Conservation (phyloP, 331 rosid genomes). For the Quercus phellos region DNA sequence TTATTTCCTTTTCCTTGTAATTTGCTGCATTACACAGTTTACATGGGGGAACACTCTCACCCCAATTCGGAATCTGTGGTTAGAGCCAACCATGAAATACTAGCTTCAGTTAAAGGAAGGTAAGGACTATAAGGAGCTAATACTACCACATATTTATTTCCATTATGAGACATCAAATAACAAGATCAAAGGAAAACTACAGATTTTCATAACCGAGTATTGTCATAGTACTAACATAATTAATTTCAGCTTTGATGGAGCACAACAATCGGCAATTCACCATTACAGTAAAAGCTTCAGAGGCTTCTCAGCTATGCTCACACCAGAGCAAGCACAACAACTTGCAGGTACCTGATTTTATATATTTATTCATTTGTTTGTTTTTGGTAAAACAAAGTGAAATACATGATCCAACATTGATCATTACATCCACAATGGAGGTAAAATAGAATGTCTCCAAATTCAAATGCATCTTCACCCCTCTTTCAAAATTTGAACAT, state of each 20-base stretch:
- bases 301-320: constrained; percentile 73
- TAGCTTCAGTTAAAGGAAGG: constrained; percentile 63
- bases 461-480: not conserved
- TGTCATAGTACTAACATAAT: not conserved
- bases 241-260: constrained; percentile 29
- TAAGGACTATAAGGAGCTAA: constrained; percentile 8
- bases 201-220: not conserved
- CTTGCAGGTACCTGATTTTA: constrained; percentile 40
- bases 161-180: too few relatives aligned
- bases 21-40: constrained; percentile 58
- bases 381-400: not conserved
- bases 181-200: not conserved
- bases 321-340: constrained; percentile 50
- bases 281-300: constrained; percentile 60
- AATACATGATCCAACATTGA: not conserved
- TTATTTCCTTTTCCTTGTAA: not conserved
- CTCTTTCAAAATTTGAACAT: not conserved
- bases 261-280: constrained; percentile 44
- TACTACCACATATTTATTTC: not conserved
- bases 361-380: not conserved
- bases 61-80: constrained; percentile 53
- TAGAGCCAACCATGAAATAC: constrained; percentile 55
- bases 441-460: not conserved
- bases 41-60: constrained; percentile 63
- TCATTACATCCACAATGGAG: not conserved